phyloP scores from a whole-genome alignment of 2,329 filamentous ascomycete genomes.

The Calonectria leucothoes region DNA sequence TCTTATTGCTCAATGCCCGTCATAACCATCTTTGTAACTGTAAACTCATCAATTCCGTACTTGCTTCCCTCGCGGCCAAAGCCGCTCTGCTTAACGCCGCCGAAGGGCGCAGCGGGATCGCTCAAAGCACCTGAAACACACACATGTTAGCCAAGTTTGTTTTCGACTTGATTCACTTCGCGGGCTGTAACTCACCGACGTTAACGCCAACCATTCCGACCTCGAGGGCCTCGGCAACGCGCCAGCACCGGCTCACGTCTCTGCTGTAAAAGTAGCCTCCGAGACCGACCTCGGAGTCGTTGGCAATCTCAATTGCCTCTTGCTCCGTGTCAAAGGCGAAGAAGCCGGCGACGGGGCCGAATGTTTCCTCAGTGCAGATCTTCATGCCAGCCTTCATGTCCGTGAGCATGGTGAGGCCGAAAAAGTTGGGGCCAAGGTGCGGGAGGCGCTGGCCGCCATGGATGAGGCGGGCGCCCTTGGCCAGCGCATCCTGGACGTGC shows the following conservation, averaged over 20 bases:
- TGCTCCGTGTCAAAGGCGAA: constrained; percentile 76
- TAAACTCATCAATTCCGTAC: constrained; percentile 79
- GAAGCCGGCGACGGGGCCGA: constrained; percentile 77
- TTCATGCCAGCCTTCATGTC: constrained; percentile 76
- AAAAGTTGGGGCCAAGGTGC: constrained; percentile 75
- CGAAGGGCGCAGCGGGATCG: constrained; percentile 70
- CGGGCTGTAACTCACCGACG: constrained; percentile 32
- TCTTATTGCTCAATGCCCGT: constrained; percentile 40
- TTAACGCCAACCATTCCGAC: constrained; percentile 51
- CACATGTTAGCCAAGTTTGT: constrained; percentile 26
- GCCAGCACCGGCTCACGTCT: constrained; percentile 52
- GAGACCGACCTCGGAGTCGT: constrained; percentile 74
- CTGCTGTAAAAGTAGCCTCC: constrained; percentile 77
- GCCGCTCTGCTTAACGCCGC: constrained; percentile 82
- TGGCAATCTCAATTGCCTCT: constrained; percentile 75
- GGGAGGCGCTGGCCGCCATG: constrained; percentile 68
- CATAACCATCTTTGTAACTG: constrained; percentile 70
- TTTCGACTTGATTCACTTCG: not conserved
- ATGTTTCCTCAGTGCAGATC: constrained; percentile 76
- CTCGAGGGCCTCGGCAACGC: constrained; percentile 62
- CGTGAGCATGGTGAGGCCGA: constrained; percentile 74
- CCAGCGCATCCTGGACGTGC: constrained; percentile 72
- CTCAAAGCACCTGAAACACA: constrained; percentile 54
- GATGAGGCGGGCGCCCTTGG: constrained; percentile 69
- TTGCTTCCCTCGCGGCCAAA: constrained; percentile 80